Evolutionary conservation across 371 early-diverging fungal genomes (phyloP).

Genomic region (Mortierella sp.): DNA sequence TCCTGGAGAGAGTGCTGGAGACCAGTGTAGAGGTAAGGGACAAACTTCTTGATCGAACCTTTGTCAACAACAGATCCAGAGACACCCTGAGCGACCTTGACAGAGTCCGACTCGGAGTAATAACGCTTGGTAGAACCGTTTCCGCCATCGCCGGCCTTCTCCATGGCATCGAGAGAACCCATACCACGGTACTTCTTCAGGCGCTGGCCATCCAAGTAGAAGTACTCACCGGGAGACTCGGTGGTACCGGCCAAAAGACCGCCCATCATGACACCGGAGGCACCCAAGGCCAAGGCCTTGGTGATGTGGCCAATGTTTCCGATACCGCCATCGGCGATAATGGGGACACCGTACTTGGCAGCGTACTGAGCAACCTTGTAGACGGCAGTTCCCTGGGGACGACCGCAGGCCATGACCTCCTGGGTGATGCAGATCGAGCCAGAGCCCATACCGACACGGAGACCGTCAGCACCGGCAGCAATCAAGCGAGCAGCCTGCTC

Average conservation of each 20-base stretch:
- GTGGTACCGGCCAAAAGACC: slow-evolving; percentile 94
- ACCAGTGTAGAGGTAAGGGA: slow-evolving; percentile 92
- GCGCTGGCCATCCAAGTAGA: slow-evolving; percentile 96
- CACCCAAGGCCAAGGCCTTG: slow-evolving; percentile 96
- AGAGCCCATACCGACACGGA: slow-evolving; percentile 97
- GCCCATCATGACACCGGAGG: slow-evolving; percentile 98
- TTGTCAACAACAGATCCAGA: slow-evolving; percentile 96
- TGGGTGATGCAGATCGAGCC: slow-evolving; percentile 99
- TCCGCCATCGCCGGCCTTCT: slow-evolving; percentile 77
- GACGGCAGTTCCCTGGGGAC: slow-evolving; percentile 98
- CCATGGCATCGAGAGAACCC: slow-evolving; percentile 98
- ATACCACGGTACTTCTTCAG: slow-evolving; percentile 98
- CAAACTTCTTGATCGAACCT: slow-evolving; percentile 94
- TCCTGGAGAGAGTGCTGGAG: slow-evolving; percentile 98
- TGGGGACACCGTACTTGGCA: slow-evolving; percentile 93
- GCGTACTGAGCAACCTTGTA: slow-evolving; percentile 95
- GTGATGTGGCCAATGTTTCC: slow-evolving; percentile 96
- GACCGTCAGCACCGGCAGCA: slow-evolving; percentile 95
- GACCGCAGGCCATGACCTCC: slow-evolving; percentile 98
- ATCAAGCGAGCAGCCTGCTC: slow-evolving; percentile 95
- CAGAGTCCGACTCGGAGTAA: slow-evolving; percentile 93
- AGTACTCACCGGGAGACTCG: slow-evolving; percentile 98
- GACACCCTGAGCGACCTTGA: slow-evolving; percentile 99
- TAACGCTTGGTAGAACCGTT: slow-evolving; percentile 94
- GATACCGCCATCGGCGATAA: slow-evolving; percentile 98